Conservation (phyloP, 2,329 filamentous ascomycete species). For the Calonectria pauciramosa region DNA sequence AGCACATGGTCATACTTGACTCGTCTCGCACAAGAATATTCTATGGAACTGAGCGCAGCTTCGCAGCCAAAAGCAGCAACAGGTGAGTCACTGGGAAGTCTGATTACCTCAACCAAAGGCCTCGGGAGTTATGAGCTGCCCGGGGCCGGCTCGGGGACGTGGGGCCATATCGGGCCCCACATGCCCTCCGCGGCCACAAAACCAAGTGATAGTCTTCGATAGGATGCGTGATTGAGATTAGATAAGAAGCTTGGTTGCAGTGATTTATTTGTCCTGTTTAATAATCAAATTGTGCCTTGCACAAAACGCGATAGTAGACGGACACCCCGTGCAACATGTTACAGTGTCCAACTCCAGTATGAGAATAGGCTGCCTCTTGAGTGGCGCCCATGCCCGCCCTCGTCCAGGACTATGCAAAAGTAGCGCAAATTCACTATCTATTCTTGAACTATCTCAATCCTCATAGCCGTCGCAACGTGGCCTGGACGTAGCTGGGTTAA, state of each 20-base stretch:
- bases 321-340: too few relatives aligned
- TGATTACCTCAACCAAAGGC: background rate
- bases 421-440: background rate
- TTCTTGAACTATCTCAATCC: accelerated
- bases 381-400: background rate
- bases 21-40: background rate
- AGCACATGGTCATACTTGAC: background rate
- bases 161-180: background rate
- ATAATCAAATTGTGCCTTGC: too few relatives aligned
- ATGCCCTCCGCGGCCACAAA: background rate
- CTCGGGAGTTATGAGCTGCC: background rate
- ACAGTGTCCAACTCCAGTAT: too few relatives aligned
- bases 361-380: background rate
- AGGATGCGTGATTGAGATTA: background rate
- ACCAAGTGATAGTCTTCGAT: background rate
- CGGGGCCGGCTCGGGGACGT: background rate
- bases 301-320: too few relatives aligned
- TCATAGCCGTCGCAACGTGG: too few relatives aligned
- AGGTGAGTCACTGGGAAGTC: background rate
- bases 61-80: background rate
- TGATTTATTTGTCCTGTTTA: too few relatives aligned
- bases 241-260: background rate
- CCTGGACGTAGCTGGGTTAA: background rate
- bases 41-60: background rate
- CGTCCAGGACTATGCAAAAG: background rate